Conservation (phyloP, 371 early-diverging fungal genomes). For the Rhizomucor miehei region DNA sequence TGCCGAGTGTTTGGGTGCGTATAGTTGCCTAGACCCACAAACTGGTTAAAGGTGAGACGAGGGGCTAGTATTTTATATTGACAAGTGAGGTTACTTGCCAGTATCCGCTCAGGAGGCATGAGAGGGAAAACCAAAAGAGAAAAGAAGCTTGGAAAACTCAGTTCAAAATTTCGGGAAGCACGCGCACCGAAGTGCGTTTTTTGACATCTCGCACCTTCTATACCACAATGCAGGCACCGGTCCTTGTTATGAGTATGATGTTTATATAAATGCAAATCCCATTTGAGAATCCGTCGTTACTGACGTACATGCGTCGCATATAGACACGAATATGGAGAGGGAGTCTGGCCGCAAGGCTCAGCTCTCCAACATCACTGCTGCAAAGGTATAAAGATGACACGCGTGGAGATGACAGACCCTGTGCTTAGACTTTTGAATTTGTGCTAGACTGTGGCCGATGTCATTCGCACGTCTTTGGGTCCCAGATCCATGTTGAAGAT, state of each 20-base stretch:
- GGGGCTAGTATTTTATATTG: too few species aligned
- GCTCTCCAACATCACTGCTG: constrained; percentile 95
- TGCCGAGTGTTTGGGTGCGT: too few species aligned
- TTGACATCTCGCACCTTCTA: too few species aligned
- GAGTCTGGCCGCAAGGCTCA: constrained; percentile 97
- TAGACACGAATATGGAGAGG: constrained; percentile 92
- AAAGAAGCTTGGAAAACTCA: too few species aligned
- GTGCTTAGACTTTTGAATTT: too few species aligned
- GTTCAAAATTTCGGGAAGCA: too few species aligned
- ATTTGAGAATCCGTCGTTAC: not conserved
- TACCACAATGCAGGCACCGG: constrained; percentile 58
- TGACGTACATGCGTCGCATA: constrained; percentile 5
- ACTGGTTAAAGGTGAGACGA: too few species aligned
- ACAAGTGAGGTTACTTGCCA: too few species aligned
- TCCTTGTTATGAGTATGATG: constrained; percentile 73
- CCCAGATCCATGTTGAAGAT: constrained; percentile 99
- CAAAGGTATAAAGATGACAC: constrained; percentile 67
- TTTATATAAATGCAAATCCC: not conserved
- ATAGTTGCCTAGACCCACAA: too few species aligned
- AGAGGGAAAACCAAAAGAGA: too few species aligned
- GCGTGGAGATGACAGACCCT: not conserved
- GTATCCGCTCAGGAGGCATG: too few species aligned
- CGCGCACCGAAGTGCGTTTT: too few species aligned
- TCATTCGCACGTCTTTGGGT: constrained; percentile 99
- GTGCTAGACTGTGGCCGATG: constrained; percentile 90